Evolutionary conservation across 345 rosid genomes (phyloP).

Genomic region (Eucalyptus paniculata): DNA sequence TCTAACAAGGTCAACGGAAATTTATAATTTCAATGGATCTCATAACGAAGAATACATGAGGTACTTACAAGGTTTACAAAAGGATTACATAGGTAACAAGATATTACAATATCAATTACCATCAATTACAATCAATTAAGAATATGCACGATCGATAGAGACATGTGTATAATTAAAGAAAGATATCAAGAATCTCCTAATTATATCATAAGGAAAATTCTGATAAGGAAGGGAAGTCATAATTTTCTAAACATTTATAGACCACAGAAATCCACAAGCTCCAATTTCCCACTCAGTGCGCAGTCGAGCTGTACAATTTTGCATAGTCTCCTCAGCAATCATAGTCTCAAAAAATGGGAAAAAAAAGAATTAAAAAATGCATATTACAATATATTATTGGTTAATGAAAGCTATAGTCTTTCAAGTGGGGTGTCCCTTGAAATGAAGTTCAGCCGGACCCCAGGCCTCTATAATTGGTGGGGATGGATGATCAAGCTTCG

Average conservation of each 20-base stretch:
- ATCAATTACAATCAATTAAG: not conserved
- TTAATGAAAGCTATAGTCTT: not conserved
- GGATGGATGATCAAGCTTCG: not conserved
- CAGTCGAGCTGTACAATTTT: not conserved
- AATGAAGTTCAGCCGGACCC: not conserved
- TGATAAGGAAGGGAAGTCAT: not conserved
- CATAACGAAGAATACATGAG: not conserved
- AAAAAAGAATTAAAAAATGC: not conserved
- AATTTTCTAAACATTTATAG: not conserved
- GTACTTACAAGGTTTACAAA: not conserved
- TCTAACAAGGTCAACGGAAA: not conserved
- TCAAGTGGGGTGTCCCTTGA: not conserved
- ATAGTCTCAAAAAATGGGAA: not conserved
- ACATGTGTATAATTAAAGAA: not conserved
- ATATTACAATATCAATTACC: not conserved
- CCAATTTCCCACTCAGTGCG: not conserved
- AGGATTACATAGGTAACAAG: not conserved
- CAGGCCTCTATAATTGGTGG: not conserved
- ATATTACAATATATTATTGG: not conserved
- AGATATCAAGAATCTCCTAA: not conserved
- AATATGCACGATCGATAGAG: not conserved
- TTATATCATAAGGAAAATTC: not conserved
- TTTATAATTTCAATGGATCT: not conserved
- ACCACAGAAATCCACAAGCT: not conserved
- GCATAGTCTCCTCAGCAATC: not conserved